These are phyloP conservation scores for Suillus sp. DNA, from an alignment of 768 basidiomycete species.

Conservation along the genomic window DNA sequence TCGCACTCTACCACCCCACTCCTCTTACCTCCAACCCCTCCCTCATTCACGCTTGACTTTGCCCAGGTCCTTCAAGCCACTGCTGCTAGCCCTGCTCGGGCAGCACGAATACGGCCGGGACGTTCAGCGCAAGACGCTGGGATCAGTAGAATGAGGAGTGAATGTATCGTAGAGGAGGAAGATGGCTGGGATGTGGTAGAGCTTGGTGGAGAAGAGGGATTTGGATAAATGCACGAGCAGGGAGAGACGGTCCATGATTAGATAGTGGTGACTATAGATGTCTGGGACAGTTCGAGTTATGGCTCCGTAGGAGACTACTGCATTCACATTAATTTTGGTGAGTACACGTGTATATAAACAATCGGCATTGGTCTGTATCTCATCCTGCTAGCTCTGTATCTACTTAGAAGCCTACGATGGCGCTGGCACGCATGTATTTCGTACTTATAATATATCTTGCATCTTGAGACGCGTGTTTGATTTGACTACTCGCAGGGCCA, in stretches of 20 bases:
- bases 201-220: slow-evolving; percentile 25
- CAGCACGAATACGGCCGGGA: slow-evolving; percentile 28
- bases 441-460: background rate
- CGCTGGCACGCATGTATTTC: background rate
- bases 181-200: slow-evolving; percentile 53
- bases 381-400: slow-evolving; percentile 1
- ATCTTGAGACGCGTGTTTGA: background rate
- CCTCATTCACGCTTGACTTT: slow-evolving; percentile 70
- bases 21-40: slow-evolving; percentile 64
- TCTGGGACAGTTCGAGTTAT: background rate
- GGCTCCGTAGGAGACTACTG: background rate
- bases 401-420: background rate
- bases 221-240: slow-evolving; percentile 18
- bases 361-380: background rate
- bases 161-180: slow-evolving; percentile 45
- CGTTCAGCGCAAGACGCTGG: slow-evolving; percentile 14
- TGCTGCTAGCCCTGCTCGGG: slow-evolving; percentile 57
- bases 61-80: slow-evolving; percentile 78
- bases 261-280: background rate
- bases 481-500: background rate
- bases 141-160: slow-evolving; percentile 24
- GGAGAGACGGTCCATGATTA: background rate
- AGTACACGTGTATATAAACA: background rate
- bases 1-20: slow-evolving; percentile 63
- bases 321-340: slow-evolving; percentile 1